These are phyloP conservation scores for Rubia balearica DNA, from an alignment of 305 asterid species.

Conservation along the genomic window DNA sequence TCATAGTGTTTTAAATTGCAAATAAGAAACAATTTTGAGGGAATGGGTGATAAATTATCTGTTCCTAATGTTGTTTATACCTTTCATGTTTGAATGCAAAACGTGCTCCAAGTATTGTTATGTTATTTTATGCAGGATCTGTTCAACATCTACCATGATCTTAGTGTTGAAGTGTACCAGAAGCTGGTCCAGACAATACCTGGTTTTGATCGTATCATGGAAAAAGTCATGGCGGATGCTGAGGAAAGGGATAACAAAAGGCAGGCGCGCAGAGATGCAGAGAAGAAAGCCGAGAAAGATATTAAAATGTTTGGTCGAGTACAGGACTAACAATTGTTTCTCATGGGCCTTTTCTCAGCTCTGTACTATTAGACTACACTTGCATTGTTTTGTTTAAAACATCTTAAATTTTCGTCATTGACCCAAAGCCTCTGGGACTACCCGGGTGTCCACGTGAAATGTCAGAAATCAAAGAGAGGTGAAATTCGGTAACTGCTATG, in stretches of 20 bases:
- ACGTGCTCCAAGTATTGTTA: background rate
- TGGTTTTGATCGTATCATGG: constrained; percentile 54
- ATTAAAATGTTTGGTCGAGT: constrained; percentile 16
- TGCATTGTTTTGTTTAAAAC: background rate
- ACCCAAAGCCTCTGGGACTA: background rate
- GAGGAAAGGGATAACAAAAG: constrained; percentile 12
- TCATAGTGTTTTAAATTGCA: background rate
- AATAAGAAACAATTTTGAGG: background rate
- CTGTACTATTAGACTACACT: background rate
- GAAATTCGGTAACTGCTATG: too few relatives aligned
- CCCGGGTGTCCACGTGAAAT: background rate
- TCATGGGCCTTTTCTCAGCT: background rate
- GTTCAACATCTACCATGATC: constrained; percentile 31
- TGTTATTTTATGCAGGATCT: constrained; percentile 34
- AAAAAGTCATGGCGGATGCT: constrained; percentile 35
- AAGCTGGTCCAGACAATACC: constrained; percentile 43
- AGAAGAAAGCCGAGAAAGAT: constrained; percentile 35
- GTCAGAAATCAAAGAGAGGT: background rate
- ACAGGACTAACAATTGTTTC: constrained; percentile 4
- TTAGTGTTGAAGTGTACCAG: constrained; percentile 32
- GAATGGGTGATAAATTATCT: background rate
- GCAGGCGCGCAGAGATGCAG: constrained; percentile 38
- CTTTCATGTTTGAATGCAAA: background rate
- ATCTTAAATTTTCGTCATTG: too few relatives aligned
- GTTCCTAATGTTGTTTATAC: background rate